A percentile compares a stretch with the other conserved stretches of the same genome.
These are phyloP conservation scores for Trichoderma endophyticum DNA, from an alignment of 2,329 filamentous ascomycete genomes.

Conservation along the genomic window DNA sequence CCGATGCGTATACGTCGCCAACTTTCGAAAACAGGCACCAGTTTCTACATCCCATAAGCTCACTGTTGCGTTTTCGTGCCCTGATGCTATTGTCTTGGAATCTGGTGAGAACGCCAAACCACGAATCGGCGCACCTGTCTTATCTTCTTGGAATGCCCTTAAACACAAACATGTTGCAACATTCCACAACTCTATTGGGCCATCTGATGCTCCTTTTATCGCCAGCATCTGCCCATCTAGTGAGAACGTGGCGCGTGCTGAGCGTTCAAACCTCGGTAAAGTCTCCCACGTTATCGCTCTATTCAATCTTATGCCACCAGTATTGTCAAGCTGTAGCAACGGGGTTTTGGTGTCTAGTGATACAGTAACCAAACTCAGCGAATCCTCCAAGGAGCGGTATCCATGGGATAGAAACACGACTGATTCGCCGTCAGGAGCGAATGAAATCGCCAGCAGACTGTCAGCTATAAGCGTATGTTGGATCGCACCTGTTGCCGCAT, in stretches of 20 bases:
- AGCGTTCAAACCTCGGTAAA: fast-evolving
- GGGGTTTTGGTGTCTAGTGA: neutral
- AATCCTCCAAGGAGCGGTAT: too few relatives aligned
- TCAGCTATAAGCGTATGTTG: too few relatives aligned
- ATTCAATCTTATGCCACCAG: neutral
- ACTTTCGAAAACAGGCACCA: neutral
- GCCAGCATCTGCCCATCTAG: neutral
- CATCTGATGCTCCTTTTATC: fast-evolving
- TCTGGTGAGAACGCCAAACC: neutral
- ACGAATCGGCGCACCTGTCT: too few relatives aligned
- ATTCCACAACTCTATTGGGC: neutral
- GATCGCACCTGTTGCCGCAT: neutral
- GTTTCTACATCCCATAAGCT: neutral
- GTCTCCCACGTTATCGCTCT: too few relatives aligned
- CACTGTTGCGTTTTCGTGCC: fast-evolving
- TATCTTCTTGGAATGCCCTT: neutral
- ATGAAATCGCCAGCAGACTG: neutral
- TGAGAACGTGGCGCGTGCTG: neutral
- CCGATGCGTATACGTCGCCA: neutral
- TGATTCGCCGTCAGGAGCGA: neutral
- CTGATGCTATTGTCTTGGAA: neutral
- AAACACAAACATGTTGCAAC: neutral
- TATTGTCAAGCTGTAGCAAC: neutral
- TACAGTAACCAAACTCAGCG: neutral
- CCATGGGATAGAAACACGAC: neutral